Base-by-base conservation (phyloP, 768 basidiomycete species). In the Lactifluus echinatus region DNA sequence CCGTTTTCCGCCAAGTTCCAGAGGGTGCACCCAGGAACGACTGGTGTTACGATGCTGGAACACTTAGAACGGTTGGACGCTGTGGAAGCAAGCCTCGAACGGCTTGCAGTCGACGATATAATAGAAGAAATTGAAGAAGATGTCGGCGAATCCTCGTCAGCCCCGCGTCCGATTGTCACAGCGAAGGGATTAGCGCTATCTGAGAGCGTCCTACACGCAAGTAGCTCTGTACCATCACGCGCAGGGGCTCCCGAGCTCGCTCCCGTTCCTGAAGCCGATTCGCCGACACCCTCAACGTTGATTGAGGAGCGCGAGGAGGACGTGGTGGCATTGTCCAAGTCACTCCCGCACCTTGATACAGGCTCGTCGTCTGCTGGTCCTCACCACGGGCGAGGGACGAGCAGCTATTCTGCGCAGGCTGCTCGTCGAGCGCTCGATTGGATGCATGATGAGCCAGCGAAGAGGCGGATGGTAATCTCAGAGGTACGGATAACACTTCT, bases 1-100 rank as follows among this genome's bases (percentile, higher is more conserved):
- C 87, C 89, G 3, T 89, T 92, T 68, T 82, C 84, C 12, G 79
- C 84, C n/a, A 91, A 90, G 71, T 87, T 88, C 70, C 82, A 86
- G 66, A 80, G 83, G 47, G 84, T 91, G 33, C 87, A 89, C 66
- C 89, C 89, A 45, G 88, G 87, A 36, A 90, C 89, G 28, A 92
- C 89, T 0, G 91, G 91, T 11, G 89, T 93, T 24, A 85, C 83
- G 10, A 84, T 93, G 47, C 76, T 93, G 36, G 87, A 89, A 65
- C 89, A 92, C 63, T 76, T 93, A 62, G 91, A 93, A 66, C 82
- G 87, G 45, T 71, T 93, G 45, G 91, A 93, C 66, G 85, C 81
- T 15, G 87, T 88, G 17, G 88, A 91, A 62, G 86, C 87, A 8
- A 82, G 87, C 61, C 68, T 90, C 58, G 84, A 88, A 66, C 75